phyloP scores from a whole-genome alignment of 2,329 filamentous ascomycete species.

The Triangularia setosa region DNA sequence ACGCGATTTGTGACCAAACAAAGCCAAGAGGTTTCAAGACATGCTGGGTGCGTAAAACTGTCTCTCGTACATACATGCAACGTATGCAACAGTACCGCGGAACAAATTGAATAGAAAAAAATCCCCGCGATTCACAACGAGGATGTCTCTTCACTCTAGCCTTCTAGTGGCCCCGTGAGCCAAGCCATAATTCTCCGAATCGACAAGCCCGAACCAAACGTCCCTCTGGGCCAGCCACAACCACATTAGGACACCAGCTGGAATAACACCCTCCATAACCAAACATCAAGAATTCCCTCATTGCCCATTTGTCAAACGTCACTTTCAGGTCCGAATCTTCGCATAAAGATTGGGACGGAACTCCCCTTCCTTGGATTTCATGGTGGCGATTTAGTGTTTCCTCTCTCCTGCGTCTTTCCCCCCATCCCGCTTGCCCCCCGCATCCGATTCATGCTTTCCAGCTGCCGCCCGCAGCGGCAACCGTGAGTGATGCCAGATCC shows the following conservation, averaged over 20 bases:
- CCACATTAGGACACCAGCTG: not conserved
- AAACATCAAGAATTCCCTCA: not conserved
- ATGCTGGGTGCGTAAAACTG: not conserved
- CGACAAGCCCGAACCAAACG: constrained; percentile 3
- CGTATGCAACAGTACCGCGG: no score
- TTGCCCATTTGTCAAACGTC: not conserved
- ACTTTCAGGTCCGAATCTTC: not conserved
- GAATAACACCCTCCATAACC: not conserved
- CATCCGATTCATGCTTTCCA: not conserved
- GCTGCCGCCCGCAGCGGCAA: constrained; percentile 23
- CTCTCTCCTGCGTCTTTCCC: not conserved
- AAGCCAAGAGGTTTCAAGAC: not conserved
- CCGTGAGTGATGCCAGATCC: constrained; percentile 48
- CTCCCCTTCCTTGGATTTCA: not conserved
- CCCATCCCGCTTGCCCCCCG: not conserved
- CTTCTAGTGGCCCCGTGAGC: no score
- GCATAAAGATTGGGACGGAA: not conserved
- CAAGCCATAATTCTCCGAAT: constrained; percentile 5
- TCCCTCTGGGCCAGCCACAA: not conserved
- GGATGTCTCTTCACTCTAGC: not conserved
- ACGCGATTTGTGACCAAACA: not conserved
- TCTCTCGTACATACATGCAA: no score
- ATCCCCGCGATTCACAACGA: not conserved
- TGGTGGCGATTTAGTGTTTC: not conserved
- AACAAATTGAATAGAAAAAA: not conserved